Conservation (phyloP, 1,284 basidiomycete genomes). For the Phlebopus sp. region DNA sequence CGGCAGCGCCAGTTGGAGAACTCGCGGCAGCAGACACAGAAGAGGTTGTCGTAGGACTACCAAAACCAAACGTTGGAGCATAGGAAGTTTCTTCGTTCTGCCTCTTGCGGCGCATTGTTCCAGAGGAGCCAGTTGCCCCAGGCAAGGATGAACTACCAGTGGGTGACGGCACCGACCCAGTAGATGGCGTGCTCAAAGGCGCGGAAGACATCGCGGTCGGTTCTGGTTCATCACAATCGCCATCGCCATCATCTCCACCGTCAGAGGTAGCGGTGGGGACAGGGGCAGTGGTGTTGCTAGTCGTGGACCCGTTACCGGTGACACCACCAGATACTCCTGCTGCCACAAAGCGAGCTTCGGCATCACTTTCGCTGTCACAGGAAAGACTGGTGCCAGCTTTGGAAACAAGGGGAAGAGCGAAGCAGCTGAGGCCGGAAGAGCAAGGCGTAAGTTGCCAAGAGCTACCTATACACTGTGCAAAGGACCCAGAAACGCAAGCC, state of each 20-base stretch:
- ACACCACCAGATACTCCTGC: constrained; percentile 49
- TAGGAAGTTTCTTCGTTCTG: constrained; percentile 2
- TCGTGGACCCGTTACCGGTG: constrained; percentile 29
- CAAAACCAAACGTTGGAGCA: constrained; percentile 6
- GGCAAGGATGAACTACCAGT: too few relatives aligned
- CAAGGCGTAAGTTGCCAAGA: constrained; percentile 40
- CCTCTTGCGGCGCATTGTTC: constrained; percentile 5
- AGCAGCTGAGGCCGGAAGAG: constrained; percentile 39
- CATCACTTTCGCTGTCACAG: constrained; percentile 45
- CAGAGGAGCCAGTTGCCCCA: background rate
- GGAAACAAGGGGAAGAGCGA: constrained; percentile 53
- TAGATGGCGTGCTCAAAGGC: background rate
- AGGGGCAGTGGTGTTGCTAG: constrained; percentile 6
- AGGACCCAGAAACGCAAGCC: constrained; percentile 43
- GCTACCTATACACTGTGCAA: constrained; percentile 39
- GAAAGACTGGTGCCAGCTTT: constrained; percentile 46
- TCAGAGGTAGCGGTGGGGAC: constrained; percentile 4
- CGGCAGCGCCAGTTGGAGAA: background rate
- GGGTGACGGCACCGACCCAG: too few relatives aligned
- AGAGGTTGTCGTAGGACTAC: constrained; percentile 7
- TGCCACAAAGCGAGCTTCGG: constrained; percentile 38
- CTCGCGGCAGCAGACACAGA: background rate
- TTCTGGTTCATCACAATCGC: constrained; percentile 3
- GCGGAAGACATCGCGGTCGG: background rate
- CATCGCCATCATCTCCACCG: background rate